Evolutionary conservation across 2,329 filamentous ascomycete genomes (phyloP), one percentile per base, ranked within the genome.

Genomic region (Fusarium protoensiforme): DNA sequence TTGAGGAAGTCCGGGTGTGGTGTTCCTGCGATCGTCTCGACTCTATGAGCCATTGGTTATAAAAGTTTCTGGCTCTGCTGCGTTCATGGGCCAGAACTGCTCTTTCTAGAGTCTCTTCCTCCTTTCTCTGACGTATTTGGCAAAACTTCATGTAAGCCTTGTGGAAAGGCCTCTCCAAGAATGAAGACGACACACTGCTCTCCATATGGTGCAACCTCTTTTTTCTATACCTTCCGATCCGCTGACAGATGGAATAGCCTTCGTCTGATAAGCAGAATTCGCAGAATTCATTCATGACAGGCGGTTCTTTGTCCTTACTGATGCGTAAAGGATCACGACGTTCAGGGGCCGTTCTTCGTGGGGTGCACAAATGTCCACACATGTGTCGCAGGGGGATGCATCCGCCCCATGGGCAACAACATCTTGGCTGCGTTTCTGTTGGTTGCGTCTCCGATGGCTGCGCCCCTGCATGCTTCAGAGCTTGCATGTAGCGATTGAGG

Each of bases 331-430:
- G 59, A n/a, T 16, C 16, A 14, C 24, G 14, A 46, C 22, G 41
- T 4, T 13, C 9, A 24, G 22, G 22, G 43, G 14, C 20, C 5
- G 24, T 56, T 27, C 31, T 56, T 36, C 31, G 27, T 53, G 64
- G 69, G 35, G 54, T 31, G 13, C 24, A 16, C 35, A 46, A 16
- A 31, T 72, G 69, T 2, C n/a, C 29, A 58, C 78, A 79, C 7
- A 7, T 31, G 38, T 79, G 72, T 11, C 48, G 73, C 24, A 78
- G 39, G 13, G 66, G 4, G 35, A 72, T 72, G 41, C 70, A 72
- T 8, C 22, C 24, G 11, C 57, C 43, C 38, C 48, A 31, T 53
- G 48, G 48, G 48, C 48, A 53, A 53, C 18, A n/a, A 4, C 22
- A 16, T 11, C n/a, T 39, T 20, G 38, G 38, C 38, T 7, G 18